A percentile compares a stretch with the other conserved stretches of the same genome.
Conservation (phyloP, 164 flowering plant genomes). For the grape (Vitis vinifera) region DNA sequence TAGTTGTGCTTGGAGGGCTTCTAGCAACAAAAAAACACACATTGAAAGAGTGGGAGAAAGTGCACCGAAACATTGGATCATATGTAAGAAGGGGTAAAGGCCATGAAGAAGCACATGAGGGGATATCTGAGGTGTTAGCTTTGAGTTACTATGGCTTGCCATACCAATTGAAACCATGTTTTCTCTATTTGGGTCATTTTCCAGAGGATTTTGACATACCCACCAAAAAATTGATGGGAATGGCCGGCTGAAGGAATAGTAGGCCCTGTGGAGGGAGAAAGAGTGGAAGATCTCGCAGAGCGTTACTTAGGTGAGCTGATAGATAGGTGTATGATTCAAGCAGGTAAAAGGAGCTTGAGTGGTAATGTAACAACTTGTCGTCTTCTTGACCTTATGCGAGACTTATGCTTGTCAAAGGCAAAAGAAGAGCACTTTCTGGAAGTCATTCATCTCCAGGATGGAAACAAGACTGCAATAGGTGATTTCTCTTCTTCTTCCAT, state of each 20-base stretch:
- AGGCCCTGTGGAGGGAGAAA: neutral
- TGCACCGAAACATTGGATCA: slow-evolving; percentile 7
- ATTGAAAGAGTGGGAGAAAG: slow-evolving; percentile 22
- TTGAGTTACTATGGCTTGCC: slow-evolving; percentile 36
- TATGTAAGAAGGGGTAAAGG: slow-evolving; percentile 10
- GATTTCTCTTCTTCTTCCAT: too few relatives aligned
- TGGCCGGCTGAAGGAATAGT: slow-evolving; percentile 37
- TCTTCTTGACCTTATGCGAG: too few relatives aligned
- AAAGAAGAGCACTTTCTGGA: slow-evolving; percentile 18
- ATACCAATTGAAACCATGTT: slow-evolving; percentile 30
- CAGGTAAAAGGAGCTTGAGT: too few relatives aligned
- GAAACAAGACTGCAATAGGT: too few relatives aligned
- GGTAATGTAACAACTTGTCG: too few relatives aligned
- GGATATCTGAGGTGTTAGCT: slow-evolving; percentile 12
- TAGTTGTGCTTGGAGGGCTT: slow-evolving; percentile 9
- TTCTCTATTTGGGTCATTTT: slow-evolving; percentile 29
- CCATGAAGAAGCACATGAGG: neutral
- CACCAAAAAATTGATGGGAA: slow-evolving; percentile 1
- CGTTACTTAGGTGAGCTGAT: too few relatives aligned
- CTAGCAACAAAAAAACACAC: slow-evolving; percentile 17
- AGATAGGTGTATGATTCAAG: too few relatives aligned
- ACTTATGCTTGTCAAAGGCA: slow-evolving; percentile 6
- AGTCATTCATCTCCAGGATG: neutral
- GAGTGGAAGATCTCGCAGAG: neutral
- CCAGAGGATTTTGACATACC: slow-evolving; percentile 25